Conservation (phyloP, 148 eudicot species). For the Cornus controversa region DNA sequence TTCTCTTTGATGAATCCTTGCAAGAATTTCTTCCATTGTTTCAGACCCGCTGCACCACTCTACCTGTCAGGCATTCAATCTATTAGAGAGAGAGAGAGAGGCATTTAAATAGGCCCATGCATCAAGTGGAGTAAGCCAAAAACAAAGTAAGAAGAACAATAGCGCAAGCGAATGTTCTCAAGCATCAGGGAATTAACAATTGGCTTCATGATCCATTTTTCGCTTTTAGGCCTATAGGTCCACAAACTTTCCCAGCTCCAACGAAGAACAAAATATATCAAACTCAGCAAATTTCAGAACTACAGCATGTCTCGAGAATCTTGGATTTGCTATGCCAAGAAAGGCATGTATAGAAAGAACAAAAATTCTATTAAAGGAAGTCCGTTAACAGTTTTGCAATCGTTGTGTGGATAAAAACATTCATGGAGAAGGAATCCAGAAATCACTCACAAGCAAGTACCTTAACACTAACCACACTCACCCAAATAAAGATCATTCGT, state of each 20-base stretch:
- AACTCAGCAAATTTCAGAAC: background rate
- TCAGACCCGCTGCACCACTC: constrained; percentile 88
- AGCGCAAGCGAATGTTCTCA: background rate
- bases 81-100: background rate
- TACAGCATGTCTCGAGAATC: background rate
- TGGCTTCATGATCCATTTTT: background rate
- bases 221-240: background rate
- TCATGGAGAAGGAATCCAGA: background rate
- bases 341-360: background rate
- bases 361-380: background rate
- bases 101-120: background rate
- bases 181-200: background rate
- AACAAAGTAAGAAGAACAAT: background rate
- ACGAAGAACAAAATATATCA: background rate
- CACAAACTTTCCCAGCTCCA: background rate
- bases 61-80: constrained; percentile 43
- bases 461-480: background rate
- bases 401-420: background rate
- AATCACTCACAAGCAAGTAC: background rate
- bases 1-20: constrained; percentile 83
- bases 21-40: constrained; percentile 75
- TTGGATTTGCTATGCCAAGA: background rate
- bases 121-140: constrained; percentile 1
- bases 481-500: background rate
- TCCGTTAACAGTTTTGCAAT: background rate